Base-by-base conservation (phyloP, 345 rosid genomes). In the Chamaenerion angustifolium region DNA sequence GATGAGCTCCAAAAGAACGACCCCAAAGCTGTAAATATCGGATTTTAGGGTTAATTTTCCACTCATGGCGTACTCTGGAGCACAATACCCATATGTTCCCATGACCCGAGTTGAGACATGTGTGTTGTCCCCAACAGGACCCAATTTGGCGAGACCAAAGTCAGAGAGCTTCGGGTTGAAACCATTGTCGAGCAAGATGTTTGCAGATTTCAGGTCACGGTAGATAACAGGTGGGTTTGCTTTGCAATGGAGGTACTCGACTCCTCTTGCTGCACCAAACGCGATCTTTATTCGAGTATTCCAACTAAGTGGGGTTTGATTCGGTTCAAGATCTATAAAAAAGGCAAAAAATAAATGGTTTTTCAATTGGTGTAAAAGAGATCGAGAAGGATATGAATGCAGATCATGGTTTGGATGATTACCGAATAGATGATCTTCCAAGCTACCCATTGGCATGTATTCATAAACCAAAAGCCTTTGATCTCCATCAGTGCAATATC, bases 81-180 rank as follows among this genome's bases (percentile, higher is more conserved):
- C 98, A 57, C 98, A 92, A 56, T 92, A 92, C 10, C 98, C 98
- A 40, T 87, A 84, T 14, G 98, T 92, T 63, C 98, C 98, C 96
- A 92, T 92, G 52, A 90, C 98, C 43, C 98, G 73, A 4, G 98
- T 85, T 1, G 98, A 90, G 48, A 90, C 98, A 62, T 90, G 98
- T 12, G 98, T 90, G n/a, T 85, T 81, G 52, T 83, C 94, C 46
- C 95, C 98, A 40, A 90, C 94, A 14, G 98, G 98, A 23, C 98
- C 98, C 69, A 90, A 56, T 71, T 90, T 90, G 1, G 98, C 98
- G 14, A 90, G 75, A 53, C 98, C 95, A 46, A 90, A 90, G 66
- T 90, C 98, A 1, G 95, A 86, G 51, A 90, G 87, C 58, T 83
- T 90, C 8, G 95, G 84, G 43, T 68, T 64, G 67, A 86, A 90